phyloP scores from a whole-genome alignment of 164 flowering plant genomes.

The Tetrastigma voinierianum region DNA sequence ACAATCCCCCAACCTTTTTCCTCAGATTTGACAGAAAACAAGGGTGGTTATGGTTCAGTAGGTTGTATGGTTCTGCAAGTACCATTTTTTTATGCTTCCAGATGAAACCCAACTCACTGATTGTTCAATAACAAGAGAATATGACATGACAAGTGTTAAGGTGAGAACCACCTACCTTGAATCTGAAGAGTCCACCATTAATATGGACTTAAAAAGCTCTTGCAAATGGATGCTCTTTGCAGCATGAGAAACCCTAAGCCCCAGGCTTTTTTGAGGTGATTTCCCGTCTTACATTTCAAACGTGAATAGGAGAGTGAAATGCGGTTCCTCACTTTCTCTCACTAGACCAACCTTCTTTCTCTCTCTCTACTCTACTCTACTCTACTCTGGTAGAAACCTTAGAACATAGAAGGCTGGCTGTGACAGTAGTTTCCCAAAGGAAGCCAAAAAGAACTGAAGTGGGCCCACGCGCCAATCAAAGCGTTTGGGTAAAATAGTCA shows the following conservation, averaged over 20 bases:
- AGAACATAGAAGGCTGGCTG: conserved; percentile 15
- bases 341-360: not conserved
- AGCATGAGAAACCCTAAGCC: conserved; percentile 11
- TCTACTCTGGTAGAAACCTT: conserved; percentile 2
- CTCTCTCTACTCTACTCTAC: conserved; percentile 4
- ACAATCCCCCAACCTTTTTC: not conserved
- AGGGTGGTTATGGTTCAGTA: too few relatives aligned
- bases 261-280: not conserved
- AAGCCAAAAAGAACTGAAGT: conserved; percentile 18
- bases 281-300: not conserved
- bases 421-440: conserved; percentile 17
- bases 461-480: conserved; percentile 13
- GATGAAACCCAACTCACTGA: conserved; percentile 4
- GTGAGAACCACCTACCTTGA: conserved; percentile 13
- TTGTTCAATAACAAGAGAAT: conserved; percentile 8
- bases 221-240: not conserved
- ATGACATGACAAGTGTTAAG: not conserved
- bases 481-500: conserved; percentile 23
- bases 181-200: conserved; percentile 13
- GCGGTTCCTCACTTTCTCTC: not conserved
- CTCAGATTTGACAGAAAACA: conserved; percentile 5
- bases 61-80: not conserved
- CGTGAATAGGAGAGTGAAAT: conserved; percentile 13
- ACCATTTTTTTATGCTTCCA: not conserved
- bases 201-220: not conserved